Percentiles rank a stretch among this genome's conserved stretches.
These are phyloP conservation scores for Raphanus raphanistrum DNA, from an alignment of 345 rosid species.

Conservation along the genomic window DNA sequence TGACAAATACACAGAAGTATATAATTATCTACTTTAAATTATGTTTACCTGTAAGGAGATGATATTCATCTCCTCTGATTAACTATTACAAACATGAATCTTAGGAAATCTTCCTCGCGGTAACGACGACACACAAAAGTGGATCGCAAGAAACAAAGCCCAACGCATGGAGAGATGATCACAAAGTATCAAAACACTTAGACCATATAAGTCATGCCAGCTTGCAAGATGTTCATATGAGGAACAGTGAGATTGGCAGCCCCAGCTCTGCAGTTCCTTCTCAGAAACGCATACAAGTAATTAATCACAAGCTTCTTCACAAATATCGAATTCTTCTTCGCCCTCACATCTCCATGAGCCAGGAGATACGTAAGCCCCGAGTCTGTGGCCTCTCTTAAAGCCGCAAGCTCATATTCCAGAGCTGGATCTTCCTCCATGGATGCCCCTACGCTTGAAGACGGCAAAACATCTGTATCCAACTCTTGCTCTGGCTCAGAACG, in stretches of 20 bases:
- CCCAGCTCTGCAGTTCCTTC: slow-evolving; percentile 85
- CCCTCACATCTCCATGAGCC: slow-evolving; percentile 77
- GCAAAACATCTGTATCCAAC: slow-evolving; percentile 42
- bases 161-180: background rate
- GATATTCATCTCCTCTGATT: background rate
- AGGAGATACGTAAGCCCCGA: slow-evolving; percentile 86
- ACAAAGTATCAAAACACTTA: slow-evolving; percentile 33
- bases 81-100: background rate
- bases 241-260: slow-evolving; percentile 83
- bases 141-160: background rate
- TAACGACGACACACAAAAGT: background rate
- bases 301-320: slow-evolving; percentile 87
- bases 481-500: slow-evolving; percentile 38
- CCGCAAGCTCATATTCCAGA: slow-evolving; percentile 80
- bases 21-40: background rate
- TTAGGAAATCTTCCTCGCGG: slow-evolving; percentile 13
- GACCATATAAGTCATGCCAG: slow-evolving; percentile 90
- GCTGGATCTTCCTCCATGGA: slow-evolving; percentile 65
- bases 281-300: slow-evolving; percentile 82
- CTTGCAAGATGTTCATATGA: slow-evolving; percentile 83
- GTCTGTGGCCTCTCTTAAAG: slow-evolving; percentile 75
- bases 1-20: background rate
- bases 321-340: slow-evolving; percentile 75
- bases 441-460: slow-evolving; percentile 52
- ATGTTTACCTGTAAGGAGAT: background rate